Base-by-base conservation (phyloP, 169 alveolate genomes). In the Eimeria falciformis region DNA sequence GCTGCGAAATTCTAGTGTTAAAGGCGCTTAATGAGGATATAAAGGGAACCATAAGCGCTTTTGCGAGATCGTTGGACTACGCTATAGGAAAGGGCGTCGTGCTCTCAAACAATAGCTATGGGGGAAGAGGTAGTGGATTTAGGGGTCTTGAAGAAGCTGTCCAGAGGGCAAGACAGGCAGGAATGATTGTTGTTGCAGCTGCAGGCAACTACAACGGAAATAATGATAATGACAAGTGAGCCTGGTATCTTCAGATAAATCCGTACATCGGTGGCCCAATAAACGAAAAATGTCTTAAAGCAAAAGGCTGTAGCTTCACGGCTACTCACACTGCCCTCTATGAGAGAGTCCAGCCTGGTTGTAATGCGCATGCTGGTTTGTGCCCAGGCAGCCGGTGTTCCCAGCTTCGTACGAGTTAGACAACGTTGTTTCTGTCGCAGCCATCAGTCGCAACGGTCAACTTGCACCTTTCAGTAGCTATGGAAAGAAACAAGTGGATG, bases 31-130 rank as follows among this genome's bases (percentile, higher is more conserved):
- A 95, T 83, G 88, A 94, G 58, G 94, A 93, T 53, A 95, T 95
- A 56, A 93, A 94, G 71, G 96, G 96, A 33, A 91, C 94, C 68
- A 82, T 95, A 33, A 91, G 95, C 81, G 94, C 96, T 18, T 93
- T 95, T 71, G 95, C 94, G 17, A 78, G 95, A 40, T 96, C 97
- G 4, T 86, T 95, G 56, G 97, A 95, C 77, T 95, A 94, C 53
- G 97, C 97, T 21, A 56, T 95, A 25, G 96, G 94, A 43, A 94
- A 94, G 29, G 96, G 97, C 12, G 95, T 92, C 33, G 92, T 55
- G 85, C 78, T 95, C 53, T 95, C 97, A 9, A 95, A 94, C 85
- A 95, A 95, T 79, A 92, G 95, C 90, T 95, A 95, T 84, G 97
- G 97, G 50, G 95, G 96, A 23, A 82, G 96, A 66, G 93, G 93